A percentile compares a stretch with the other conserved stretches of the same genome.
These are phyloP conservation scores for Dendrobium officinale DNA, from an alignment of 106 monocot genomes.

Conservation along the genomic window DNA sequence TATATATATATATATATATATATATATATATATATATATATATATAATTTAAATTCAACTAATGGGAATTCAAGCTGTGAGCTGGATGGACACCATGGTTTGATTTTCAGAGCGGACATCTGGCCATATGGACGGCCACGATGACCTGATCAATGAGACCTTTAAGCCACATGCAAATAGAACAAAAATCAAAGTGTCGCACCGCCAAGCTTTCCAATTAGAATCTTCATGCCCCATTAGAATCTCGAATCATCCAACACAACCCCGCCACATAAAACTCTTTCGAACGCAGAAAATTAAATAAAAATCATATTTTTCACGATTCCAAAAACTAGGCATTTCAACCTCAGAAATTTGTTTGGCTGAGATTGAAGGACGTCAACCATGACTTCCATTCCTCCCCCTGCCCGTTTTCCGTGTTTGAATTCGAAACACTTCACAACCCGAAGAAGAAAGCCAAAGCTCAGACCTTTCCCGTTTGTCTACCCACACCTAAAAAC, in stretches of 20 bases:
- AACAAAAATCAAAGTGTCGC: neutral
- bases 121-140: too few species aligned
- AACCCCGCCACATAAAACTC: neutral
- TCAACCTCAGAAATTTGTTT: conserved; percentile 4
- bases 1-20: too few species aligned
- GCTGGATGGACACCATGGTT: too few species aligned
- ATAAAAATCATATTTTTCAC: conserved; percentile 3
- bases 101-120: too few species aligned
- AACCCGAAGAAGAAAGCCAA: neutral
- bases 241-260: neutral
- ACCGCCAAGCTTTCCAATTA: neutral
- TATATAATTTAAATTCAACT: too few species aligned
- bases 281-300: neutral
- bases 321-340: neutral
- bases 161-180: neutral
- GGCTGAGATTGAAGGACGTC: neutral
- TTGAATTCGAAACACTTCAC: neutral
- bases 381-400: neutral
- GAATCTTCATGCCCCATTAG: neutral
- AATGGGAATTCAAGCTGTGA: too few species aligned
- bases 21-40: too few species aligned
- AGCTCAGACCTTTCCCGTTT: neutral
- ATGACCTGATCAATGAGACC: neutral
- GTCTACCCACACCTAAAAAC: neutral
- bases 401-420: neutral